Evolutionary conservation across 2,329 filamentous ascomycete genomes (phyloP).

Genomic region (Pezicula radicicola): DNA sequence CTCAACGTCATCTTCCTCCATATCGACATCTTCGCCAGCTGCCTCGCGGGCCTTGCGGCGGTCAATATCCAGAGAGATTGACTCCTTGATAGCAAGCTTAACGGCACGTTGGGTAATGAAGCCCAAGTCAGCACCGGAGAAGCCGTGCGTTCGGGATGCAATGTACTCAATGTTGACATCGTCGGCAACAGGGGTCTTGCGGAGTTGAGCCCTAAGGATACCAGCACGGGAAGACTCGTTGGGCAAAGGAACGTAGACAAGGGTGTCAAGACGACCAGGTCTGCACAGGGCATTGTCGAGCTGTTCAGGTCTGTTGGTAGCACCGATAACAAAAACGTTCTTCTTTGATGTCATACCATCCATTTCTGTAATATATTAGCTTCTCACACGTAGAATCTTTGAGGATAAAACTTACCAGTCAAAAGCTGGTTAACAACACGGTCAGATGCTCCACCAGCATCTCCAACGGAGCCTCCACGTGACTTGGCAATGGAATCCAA

Average conservation of each 20-base stretch:
- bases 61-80: conserved; percentile 86
- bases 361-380: conserved; percentile 71
- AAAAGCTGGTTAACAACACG: conserved; percentile 99
- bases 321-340: conserved; percentile 99
- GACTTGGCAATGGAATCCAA: conserved; percentile 99
- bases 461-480: conserved; percentile 92
- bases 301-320: conserved; percentile 97
- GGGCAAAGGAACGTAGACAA: conserved; percentile 96
- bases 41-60: conserved; percentile 86
- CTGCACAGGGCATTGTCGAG: conserved; percentile 97
- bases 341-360: conserved; percentile 99
- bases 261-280: conserved; percentile 96
- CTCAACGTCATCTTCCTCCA: conserved; percentile 79
- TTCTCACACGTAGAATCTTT: not conserved
- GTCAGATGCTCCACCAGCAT: conserved; percentile 96
- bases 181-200: conserved; percentile 88
- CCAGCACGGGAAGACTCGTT: conserved; percentile 85
- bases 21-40: conserved; percentile 74
- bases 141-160: conserved; percentile 94
- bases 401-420: conserved; percentile 64
- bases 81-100: conserved; percentile 99
- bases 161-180: conserved; percentile 92
- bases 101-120: conserved; percentile 98
- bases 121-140: conserved; percentile 98
- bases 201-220: conserved; percentile 93